Base-by-base conservation (phyloP, 1,284 basidiomycete genomes). In the Trametes sp. region DNA sequence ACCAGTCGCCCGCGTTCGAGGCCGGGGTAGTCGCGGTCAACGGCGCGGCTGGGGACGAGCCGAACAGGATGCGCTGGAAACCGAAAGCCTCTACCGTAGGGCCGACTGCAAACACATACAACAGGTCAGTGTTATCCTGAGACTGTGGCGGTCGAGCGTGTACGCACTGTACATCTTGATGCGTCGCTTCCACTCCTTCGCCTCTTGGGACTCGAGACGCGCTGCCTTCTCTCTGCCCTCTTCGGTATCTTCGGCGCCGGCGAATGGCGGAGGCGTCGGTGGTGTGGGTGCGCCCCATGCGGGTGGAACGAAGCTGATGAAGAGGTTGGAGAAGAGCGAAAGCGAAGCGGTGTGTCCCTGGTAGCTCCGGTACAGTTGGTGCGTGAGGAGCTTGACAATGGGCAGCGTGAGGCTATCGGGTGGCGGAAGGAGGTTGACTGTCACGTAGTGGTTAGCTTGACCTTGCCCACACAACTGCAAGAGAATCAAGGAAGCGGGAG, bases 131-230 rank as follows among this genome's bases (percentile, higher is more conserved):
- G 42, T 23, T 1, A 10, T 9, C 38, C 3, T 9, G 13, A 9
- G 23, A 9, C 19, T 10, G 29, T 35, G 10, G 4, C 21, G 28
- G 13, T 6, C 11, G 51, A 38, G 31, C 48, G 49, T n/a, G 21
- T 33, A 90, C 93, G 78, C 74, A 96, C 94, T 80, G 78, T 94
- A 96, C 86, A 95, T 93, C 82, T 93, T 94, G 74, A 95, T 84
- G 52, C 93, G 84, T 54, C 89, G 82, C 76, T 91, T 93, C 88
- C 86, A 92, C 75, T 93, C 93, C 74, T 81, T 86, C 73, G 80
- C 82, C 68, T 87, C 82, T 71, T 85, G 83, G 45, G 76, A 76
- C 28, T 46, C 56, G 23, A 60, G 53, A 24, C 51, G 54, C 21
- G 57, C 42, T 6, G 60, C 54, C 62, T 63, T 63, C 61, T 67